Conservation (phyloP, 768 basidiomycete genomes). For the Lactifluus volemus region DNA sequence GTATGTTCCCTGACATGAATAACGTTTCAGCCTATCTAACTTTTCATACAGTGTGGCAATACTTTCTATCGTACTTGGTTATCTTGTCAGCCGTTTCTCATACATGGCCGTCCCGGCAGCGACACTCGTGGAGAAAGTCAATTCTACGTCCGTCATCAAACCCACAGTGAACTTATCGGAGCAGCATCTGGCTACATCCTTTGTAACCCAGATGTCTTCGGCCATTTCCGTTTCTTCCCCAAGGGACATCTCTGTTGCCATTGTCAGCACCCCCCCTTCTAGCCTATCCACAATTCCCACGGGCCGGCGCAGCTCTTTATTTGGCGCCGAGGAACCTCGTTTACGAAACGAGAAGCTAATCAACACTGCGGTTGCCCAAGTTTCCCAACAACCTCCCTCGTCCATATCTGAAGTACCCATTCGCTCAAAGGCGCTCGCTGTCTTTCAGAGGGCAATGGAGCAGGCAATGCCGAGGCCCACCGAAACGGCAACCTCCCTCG, state of each 20-base stretch:
- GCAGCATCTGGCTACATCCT: background rate
- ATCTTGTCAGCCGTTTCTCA: slow-evolving; percentile 28
- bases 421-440: slow-evolving; percentile 16
- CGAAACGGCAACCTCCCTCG: background rate
- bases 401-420: slow-evolving; percentile 12
- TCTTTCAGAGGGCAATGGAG: slow-evolving; percentile 5
- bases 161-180: slow-evolving; percentile 16
- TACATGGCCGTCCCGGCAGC: slow-evolving; percentile 30
- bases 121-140: slow-evolving; percentile 21
- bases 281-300: slow-evolving; percentile 13
- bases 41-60: slow-evolving; percentile 47
- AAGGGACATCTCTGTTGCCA: slow-evolving; percentile 11
- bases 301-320: background rate
- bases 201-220: slow-evolving; percentile 11
- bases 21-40: background rate
- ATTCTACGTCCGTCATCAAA: background rate
- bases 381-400: slow-evolving; percentile 7
- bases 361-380: background rate
- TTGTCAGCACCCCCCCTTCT: slow-evolving; percentile 5
- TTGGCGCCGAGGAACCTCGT: background rate
- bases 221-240: slow-evolving; percentile 12
- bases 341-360: background rate
- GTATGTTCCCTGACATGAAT: slow-evolving; percentile 33
- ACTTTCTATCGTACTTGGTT: slow-evolving; percentile 59
- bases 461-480: background rate